phyloP scores from a whole-genome alignment of 1,284 basidiomycete species.

The Ceratobasidium sp. region DNA sequence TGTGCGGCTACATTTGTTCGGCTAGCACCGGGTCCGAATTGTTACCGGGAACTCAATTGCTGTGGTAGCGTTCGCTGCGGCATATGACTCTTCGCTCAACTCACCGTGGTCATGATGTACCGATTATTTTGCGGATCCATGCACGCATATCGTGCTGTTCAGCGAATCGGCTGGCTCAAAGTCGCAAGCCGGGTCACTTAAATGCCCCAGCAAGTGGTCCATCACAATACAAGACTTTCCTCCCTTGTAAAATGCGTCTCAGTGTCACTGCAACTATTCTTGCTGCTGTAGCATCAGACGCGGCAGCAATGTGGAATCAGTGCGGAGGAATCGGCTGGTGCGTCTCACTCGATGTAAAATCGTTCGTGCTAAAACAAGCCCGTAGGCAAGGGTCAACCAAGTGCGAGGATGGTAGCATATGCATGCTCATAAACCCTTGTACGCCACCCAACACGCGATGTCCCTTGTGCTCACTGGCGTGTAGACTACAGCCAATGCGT shows the following conservation, averaged over 20 bases:
- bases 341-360: not conserved
- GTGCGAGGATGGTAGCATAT: not conserved
- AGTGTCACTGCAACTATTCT: not conserved
- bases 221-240: not conserved
- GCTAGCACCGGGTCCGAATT: not conserved
- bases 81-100: not conserved
- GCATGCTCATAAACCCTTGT: not conserved
- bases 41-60: no score
- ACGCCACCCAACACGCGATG: not conserved
- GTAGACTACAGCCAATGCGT: conserved; percentile 28
- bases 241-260: not conserved
- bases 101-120: not conserved
- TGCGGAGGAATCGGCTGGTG: conserved; percentile 28
- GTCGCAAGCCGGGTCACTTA: not conserved
- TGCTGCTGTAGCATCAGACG: not conserved
- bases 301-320: not conserved
- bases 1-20: not conserved
- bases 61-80: not conserved
- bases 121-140: conserved; percentile 35
- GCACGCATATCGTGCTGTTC: not conserved
- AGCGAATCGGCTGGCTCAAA: not conserved
- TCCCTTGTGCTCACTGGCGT: not conserved
- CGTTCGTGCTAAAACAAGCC: not conserved
- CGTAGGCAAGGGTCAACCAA: not conserved
- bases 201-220: not conserved